phyloP scores from a whole-genome alignment of 805 yeast species.

The Pichia rugopelliculosa region DNA sequence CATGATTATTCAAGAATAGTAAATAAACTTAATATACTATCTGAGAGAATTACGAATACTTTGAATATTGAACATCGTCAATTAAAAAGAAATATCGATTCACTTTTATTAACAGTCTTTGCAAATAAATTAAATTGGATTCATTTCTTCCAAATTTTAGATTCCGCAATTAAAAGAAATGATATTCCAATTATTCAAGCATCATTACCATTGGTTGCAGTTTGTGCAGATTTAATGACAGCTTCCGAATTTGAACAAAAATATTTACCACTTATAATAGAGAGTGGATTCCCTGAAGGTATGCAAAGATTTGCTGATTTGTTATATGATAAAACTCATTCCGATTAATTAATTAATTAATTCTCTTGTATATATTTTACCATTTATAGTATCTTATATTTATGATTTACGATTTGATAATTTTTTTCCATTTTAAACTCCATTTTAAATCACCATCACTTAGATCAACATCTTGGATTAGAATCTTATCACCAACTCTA shows the following conservation, averaged over 20 bases:
- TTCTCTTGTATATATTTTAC: neutral
- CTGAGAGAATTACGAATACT: constrained; percentile 1
- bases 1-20: constrained; percentile 10
- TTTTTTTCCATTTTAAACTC: constrained; percentile 16
- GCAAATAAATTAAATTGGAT: constrained; percentile 14
- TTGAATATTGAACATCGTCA: neutral
- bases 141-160: constrained; percentile 8
- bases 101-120: constrained; percentile 13
- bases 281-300: constrained; percentile 2
- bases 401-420: constrained; percentile 3
- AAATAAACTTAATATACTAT: neutral
- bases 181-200: constrained; percentile 10
- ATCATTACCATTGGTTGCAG: constrained; percentile 10
- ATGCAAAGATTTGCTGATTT: constrained; percentile 1
- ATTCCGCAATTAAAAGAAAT: constrained; percentile 10
- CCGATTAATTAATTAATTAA: neutral
- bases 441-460: constrained; percentile 4
- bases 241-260: constrained; percentile 8
- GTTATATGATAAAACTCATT: constrained; percentile 1
- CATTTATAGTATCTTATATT: neutral
- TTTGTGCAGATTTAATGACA: constrained; percentile 8
- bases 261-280: constrained; percentile 13
- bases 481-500: constrained; percentile 7
- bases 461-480: constrained; percentile 7
- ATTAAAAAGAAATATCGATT: constrained; percentile 6